Base-by-base conservation (phyloP, 768 basidiomycete genomes). In the Clavaria fumosa region DNA sequence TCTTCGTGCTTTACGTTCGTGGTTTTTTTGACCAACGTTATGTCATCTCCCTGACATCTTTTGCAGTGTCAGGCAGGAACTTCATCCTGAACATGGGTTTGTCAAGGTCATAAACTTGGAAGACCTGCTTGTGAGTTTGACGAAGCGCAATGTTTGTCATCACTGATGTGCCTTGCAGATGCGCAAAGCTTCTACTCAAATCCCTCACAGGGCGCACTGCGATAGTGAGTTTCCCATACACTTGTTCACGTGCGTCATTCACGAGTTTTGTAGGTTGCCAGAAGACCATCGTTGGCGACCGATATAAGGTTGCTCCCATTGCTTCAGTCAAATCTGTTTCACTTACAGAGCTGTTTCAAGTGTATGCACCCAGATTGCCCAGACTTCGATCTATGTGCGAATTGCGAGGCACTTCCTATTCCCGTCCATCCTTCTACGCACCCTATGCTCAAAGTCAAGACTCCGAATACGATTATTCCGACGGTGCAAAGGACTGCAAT, bases 371-470 rank as follows among this genome's bases (percentile, higher is more conserved):
- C 72, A 10, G 57, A 61, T 3, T 91, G 88, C 56, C 65, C 69
- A 0, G 81, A 89, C 53, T 88, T 75, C 46, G 88, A 91, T 49
- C 64, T 90, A 12, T 91, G 86, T 56, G 62, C 66, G 40, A 55
- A 54, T 37, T 91, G 88, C 56, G 86, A 89, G 57, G 75, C 83
- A 4, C 64, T 72, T 40, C 86, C 86, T 0, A 80, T 88, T 42
- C 57, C 74, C 4, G 61, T 81, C 9, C 86, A 91, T 52, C 81
- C 83, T 0, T 41, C 53, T 9, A 69, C 57, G 22, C 88, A 91
- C 49, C 71, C 77, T 1, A 42, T 91, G 50, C 51, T 88, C 49
- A 90, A 88, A 69, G 61, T 90, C 56, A 75, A 62, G 49, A 61
- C 60, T 0, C 43, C 61, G 1, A 66, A 67, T 12, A 64, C 69